phyloP scores from a whole-genome alignment of 345 rosid genomes.

The Eutrema heterophyllum region DNA sequence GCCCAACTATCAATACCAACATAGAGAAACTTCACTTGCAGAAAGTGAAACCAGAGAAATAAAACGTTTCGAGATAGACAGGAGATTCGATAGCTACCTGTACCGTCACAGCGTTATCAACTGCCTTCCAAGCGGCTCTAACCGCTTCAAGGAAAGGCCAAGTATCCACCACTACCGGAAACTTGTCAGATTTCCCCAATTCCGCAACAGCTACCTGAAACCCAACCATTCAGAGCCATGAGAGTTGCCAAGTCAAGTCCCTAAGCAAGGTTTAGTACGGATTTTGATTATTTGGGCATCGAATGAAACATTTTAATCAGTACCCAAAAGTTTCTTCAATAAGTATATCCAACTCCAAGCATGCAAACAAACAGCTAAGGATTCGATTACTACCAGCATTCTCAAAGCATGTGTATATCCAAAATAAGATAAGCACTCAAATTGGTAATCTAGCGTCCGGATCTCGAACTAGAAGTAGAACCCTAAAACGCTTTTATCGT shows the following conservation, averaged over 20 bases:
- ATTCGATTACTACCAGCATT: neutral
- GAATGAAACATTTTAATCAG: neutral
- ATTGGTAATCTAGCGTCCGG: too few relatives aligned
- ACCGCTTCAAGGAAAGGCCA: slow-evolving; percentile 92
- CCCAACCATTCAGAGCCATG: neutral
- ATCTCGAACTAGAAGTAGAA: too few relatives aligned
- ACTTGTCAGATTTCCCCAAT: slow-evolving; percentile 35
- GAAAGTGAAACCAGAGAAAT: neutral
- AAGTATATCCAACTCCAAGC: neutral
- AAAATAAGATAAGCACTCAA: too few relatives aligned
- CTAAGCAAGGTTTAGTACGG: neutral
- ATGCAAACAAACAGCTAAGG: neutral
- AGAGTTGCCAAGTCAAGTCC: neutral
- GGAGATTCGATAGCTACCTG: slow-evolving; percentile 41
- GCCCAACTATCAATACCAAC: slow-evolving; percentile 60
- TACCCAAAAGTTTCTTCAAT: neutral
- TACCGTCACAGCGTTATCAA: slow-evolving; percentile 78
- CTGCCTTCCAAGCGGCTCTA: slow-evolving; percentile 78
- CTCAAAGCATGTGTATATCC: neutral
- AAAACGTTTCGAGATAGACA: neutral
- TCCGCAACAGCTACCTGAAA: slow-evolving; percentile 39
- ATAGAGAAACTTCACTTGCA: neutral
- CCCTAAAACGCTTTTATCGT: too few relatives aligned
- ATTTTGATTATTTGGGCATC: neutral
- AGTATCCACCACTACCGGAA: slow-evolving; percentile 79